Base-by-base conservation (phyloP, 768 basidiomycete species). In the Pleurotus tuber-regium region DNA sequence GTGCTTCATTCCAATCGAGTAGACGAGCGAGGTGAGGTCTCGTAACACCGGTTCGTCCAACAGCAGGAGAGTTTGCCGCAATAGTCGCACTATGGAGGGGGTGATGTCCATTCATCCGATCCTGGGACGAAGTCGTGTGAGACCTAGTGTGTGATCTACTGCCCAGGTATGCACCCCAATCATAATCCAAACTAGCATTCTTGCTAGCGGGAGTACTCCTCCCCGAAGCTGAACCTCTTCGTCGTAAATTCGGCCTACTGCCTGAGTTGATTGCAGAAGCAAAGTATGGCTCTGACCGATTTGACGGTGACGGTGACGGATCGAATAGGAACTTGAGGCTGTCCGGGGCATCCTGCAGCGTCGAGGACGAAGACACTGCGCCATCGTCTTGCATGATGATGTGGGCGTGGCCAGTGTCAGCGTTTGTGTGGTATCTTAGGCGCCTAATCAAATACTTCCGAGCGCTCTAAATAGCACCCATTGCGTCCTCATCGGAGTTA, bases 21-120 rank as follows among this genome's bases (percentile, higher is more conserved):
- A 71, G 62, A 33, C 73, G 71, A 24, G 67, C 67, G 24, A 78
- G 63, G 56, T 70, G 67, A 2, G 74, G 74, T 38, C 74, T 57
- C 28, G 74, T 76, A 19, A 72, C 58, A 14, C 66, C 70, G 16
- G 63, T 57, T 11, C 31, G 29, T n/a, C 31, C 46, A 18, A 42
- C 41, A 42, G 41, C 26, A 9, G 41, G 12, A 8, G 46, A 48
- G 30, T 10, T 21, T 19, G 19, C n/a, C 12, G 31, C 30, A 10
- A 33, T 14, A 19, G 16, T 14, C n/a, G 14, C 46, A 48, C 23
- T 35, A 7, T 48, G 46, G 14, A 48, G 30, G 7, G 46, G 46
- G n/a, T 48, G 24, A n/a, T 19, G 46, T 14, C 46, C 31, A 35
- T 36, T 48, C n/a, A 21, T 33, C 18, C 46, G 21, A 11, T 28